These are phyloP conservation scores for Cercospora janseana DNA, from an alignment of 2,329 filamentous ascomycete species.

Conservation along the genomic window DNA sequence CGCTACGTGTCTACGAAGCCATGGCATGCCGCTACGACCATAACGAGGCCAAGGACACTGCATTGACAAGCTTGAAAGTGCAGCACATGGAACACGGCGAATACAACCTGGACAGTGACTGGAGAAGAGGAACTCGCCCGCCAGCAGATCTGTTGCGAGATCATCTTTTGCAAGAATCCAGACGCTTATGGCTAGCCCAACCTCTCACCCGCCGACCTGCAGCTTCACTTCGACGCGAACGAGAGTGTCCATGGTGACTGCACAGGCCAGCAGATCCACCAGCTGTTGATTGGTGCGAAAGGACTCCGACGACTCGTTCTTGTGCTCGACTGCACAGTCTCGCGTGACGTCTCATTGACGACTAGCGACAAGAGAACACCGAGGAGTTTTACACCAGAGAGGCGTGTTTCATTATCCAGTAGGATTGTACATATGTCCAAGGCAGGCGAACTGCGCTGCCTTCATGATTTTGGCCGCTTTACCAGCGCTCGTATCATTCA, in stretches of 20 bases:
- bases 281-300: neutral
- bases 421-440: too few species aligned
- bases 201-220: neutral
- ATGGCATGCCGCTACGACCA: neutral
- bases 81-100: neutral
- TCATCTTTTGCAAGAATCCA: neutral
- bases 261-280: neutral
- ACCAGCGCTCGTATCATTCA: too few species aligned
- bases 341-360: neutral
- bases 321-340: neutral
- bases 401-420: too few species aligned
- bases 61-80: neutral
- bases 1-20: neutral
- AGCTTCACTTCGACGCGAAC: neutral
- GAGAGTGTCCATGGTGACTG: neutral
- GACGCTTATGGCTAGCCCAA: neutral
- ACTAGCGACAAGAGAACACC: neutral
- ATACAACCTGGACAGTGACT: neutral
- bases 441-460: too few species aligned
- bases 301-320: neutral
- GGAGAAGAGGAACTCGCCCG: neutral
- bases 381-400: neutral
- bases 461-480: too few species aligned
- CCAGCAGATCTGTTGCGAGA: neutral
- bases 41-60: neutral